Evolutionary conservation across 106 monocot species (phyloP), one percentile per base, ranked within the genome.

Genomic region (Acorus calamus): DNA sequence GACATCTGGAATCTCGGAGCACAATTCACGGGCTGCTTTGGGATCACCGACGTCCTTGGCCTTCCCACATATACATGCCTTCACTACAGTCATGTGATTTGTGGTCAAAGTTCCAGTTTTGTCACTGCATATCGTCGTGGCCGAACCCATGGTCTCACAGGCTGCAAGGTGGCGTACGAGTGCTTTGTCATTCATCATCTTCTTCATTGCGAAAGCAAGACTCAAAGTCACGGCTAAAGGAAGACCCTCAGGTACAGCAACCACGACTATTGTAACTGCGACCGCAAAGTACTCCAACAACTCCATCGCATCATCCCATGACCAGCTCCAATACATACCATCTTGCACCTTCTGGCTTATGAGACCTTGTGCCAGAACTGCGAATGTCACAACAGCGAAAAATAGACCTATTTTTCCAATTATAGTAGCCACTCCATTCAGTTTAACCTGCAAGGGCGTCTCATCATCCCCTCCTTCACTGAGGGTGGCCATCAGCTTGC

Each of bases 71-170:
- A 89, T 71, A 42, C 76, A 89, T 46, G 84, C 66, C 47, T 84
- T 89, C 7, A 84, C 88, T 45, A 81, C 84, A 57, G 78, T 86
- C 89, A 86, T 83, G 50, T 74, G 80, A 64, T 92, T 92, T 4
- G 86, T 80, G 4, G 91, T 92, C 50, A 92, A 49, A 46, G 91
- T 92, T 51, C 91, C 91, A 2, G 91, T 92, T 64, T 92, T 92
- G 54, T 92, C 91, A 63, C 91, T 92, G 73, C 91, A 92, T 49
- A 92, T 92, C 55, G 74, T 67, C 42, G 91, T 92, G n/a, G 91
- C 76, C 12, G 91, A 86, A 13, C 91, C 91, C 91, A 92, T 92
- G 12, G 91, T 92, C 61, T 92, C 91, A 67, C 91, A 92, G 10
- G 91, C 86, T 7, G 91, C 77, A 57, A 91, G 86, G 60, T 80